Base-by-base conservation (phyloP, 176 grass and related monocot species). In the Triticum turgidum region DNA sequence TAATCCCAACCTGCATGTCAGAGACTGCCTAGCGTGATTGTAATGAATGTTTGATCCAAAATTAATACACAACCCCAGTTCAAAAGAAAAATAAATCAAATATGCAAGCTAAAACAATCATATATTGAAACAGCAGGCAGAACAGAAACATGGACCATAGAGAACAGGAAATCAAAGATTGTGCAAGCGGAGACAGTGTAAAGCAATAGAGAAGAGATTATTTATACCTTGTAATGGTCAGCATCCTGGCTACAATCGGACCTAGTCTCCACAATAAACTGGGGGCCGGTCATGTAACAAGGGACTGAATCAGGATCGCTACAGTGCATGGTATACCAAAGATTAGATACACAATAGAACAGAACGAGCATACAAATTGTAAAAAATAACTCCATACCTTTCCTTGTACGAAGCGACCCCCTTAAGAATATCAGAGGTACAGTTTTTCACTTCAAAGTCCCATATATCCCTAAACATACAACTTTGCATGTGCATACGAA, bases 401-500 rank as follows among this genome's bases (percentile, higher is more conserved):
- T 49, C 11, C 39, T 45, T 7, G 21, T 45, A 73, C n/a, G 25
- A 73, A 45, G 0, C 1, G 11, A 73, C 71, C 12, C 14, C 41
- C 39, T 73, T 17, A 45, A 27, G n/a, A 45, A 73, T 73, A 45
- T 5, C n/a, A 12, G 39, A 41, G n/a, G 5, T 45, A 5, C 71
- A 4, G 11, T 24, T 73, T 73, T 73, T 73, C 41, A 73, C 71
- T 73, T 13, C 41, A 15, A 73, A 73, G n/a, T 73, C 71, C 24
- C 71, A 73, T 47, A 25, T 73, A 13, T 73, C 39, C n/a, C n/a
- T 45, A 73, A 73, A 73, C 71, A 73, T 73, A 47, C 71, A 73
- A 73, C 71, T 73, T 39, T 73, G n/a, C 39, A 45, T 45, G 42
- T 73, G n/a, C 39, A 47, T 73, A 73, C 38, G 37, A 72, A 11